Evolutionary conservation across 2,329 filamentous ascomycete species (phyloP).

Genomic region (Geosmithia flava): DNA sequence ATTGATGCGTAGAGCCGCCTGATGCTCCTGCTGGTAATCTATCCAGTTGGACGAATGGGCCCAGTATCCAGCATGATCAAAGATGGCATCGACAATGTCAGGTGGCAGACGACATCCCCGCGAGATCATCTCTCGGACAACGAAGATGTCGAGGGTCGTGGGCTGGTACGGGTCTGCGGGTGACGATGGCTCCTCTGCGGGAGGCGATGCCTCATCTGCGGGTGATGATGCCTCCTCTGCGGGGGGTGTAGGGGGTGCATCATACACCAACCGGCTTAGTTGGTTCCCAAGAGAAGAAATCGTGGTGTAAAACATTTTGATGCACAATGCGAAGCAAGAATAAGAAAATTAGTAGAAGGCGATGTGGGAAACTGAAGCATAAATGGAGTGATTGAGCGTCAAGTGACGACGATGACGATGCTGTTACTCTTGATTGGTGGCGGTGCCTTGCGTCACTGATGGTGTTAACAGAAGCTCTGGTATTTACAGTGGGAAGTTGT

Average conservation of each 20-base stretch:
- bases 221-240: not conserved
- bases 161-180: slow-evolving; percentile 16
- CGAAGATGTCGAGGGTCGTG: slow-evolving; percentile 32
- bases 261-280: not conserved
- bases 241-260: not conserved
- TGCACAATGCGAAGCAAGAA: too few relatives aligned
- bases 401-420: not conserved
- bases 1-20: slow-evolving; percentile 8
- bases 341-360: not conserved
- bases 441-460: not conserved
- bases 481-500: not conserved
- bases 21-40: slow-evolving; percentile 12
- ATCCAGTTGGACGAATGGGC: slow-evolving; percentile 28
- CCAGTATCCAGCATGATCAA: slow-evolving; percentile 54
- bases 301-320: not conserved
- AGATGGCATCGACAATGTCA: slow-evolving; percentile 41
- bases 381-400: not conserved
- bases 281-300: not conserved
- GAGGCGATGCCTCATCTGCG: too few relatives aligned
- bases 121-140: slow-evolving; percentile 34
- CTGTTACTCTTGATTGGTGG: not conserved
- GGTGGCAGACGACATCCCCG: slow-evolving; percentile 31
- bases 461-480: not conserved
- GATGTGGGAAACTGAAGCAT: not conserved
- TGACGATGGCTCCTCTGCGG: not conserved